phyloP scores from a whole-genome alignment of 768 basidiomycete species.

The Dentipellis sp. region DNA sequence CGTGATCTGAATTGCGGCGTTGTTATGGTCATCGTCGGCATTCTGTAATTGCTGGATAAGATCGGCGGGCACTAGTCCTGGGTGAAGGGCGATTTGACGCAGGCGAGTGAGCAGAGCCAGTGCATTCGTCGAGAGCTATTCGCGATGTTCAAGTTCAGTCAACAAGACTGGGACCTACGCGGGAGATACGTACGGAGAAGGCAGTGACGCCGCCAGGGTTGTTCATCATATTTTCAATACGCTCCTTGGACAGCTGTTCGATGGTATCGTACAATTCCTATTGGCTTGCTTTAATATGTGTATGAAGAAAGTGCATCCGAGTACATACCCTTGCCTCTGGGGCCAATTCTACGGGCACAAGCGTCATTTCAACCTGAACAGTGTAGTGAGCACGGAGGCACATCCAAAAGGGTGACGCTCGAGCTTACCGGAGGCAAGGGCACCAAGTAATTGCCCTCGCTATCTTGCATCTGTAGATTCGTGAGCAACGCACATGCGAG shows the following conservation, averaged over 20 bases:
- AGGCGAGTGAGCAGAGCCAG: slow-evolving; percentile 81
- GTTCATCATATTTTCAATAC: slow-evolving; percentile 48
- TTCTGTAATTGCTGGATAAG: slow-evolving; percentile 57
- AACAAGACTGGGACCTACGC: neutral
- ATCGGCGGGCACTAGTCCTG: slow-evolving; percentile 59
- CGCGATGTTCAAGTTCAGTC: neutral
- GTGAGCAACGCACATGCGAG: neutral
- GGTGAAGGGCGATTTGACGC: slow-evolving; percentile 75
- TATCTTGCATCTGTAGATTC: slow-evolving; percentile 68
- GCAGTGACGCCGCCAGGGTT: slow-evolving; percentile 27
- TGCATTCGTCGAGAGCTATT: slow-evolving; percentile 58
- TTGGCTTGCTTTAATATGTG: neutral
- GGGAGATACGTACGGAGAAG: slow-evolving; percentile 23
- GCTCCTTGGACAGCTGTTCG: slow-evolving; percentile 50
- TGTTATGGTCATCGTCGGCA: slow-evolving; percentile 24
- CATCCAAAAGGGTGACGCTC: neutral
- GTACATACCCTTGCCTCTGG: slow-evolving; percentile 50
- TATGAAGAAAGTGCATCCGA: neutral
- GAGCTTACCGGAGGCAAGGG: slow-evolving; percentile 57
- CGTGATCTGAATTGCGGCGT: slow-evolving; percentile 32
- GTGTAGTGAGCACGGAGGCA: neutral
- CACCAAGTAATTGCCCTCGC: slow-evolving; percentile 60
- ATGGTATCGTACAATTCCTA: slow-evolving; percentile 64
- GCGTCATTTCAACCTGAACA: slow-evolving; percentile 64
- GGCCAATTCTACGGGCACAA: slow-evolving; percentile 57